Evolutionary conservation across 345 rosid species (phyloP).

Genomic region (Erucastrum elatum): DNA sequence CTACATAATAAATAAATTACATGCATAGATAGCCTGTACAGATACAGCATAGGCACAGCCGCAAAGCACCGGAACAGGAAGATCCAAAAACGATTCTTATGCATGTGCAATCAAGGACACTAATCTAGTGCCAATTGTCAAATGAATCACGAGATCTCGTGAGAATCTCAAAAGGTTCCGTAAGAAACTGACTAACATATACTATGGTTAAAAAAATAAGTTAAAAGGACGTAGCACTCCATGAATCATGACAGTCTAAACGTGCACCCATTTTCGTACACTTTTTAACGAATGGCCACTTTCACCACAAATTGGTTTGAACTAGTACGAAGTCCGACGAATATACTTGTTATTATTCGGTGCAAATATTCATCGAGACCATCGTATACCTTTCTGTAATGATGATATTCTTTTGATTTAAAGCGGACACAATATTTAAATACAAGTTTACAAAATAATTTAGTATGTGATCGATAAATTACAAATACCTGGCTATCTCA

Average conservation of each 20-base stretch:
- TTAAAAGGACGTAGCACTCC: background rate
- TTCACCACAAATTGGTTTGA: slow-evolving; percentile 25
- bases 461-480: background rate
- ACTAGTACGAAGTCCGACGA: background rate
- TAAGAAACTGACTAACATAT: background rate
- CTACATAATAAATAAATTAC: background rate
- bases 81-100: slow-evolving; percentile 33
- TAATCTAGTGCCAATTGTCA: slow-evolving; percentile 31
- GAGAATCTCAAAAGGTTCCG: slow-evolving; percentile 4
- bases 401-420: background rate
- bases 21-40: background rate
- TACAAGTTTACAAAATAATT: background rate
- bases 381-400: background rate
- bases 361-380: slow-evolving; percentile 2
- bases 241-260: slow-evolving; percentile 31
- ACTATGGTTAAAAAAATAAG: background rate
- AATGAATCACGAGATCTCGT: slow-evolving; percentile 18
- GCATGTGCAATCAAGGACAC: slow-evolving; percentile 35
- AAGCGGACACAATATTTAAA: background rate
- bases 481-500: background rate
- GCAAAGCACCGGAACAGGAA: slow-evolving; percentile 28
- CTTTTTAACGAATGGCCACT: slow-evolving; percentile 19
- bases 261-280: slow-evolving; percentile 42
- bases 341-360: slow-evolving; percentile 29
- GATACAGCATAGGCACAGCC: slow-evolving; percentile 1